Percentiles rank a stretch among this genome's conserved stretches.
phyloP scores from a whole-genome alignment of 805 yeast genomes.

The Candida gorgasii region DNA sequence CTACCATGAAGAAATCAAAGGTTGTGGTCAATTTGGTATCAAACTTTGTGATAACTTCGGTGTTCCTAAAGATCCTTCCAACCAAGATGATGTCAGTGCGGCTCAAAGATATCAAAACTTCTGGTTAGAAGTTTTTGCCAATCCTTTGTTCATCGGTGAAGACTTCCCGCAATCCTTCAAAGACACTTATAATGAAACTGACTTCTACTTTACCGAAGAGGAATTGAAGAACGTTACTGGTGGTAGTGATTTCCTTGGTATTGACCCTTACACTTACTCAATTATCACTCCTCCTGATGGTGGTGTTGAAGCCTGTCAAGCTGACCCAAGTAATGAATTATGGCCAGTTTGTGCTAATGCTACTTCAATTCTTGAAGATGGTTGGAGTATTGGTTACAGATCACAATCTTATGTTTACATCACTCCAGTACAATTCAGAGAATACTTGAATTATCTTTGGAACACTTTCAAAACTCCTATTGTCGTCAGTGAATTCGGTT shows the following conservation, averaged over 20 bases:
- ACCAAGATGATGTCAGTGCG: conserved; percentile 24
- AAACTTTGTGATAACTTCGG: conserved; percentile 29
- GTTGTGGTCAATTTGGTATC: conserved; percentile 25
- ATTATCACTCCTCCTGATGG: conserved; percentile 20
- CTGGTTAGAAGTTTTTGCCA: conserved; percentile 25
- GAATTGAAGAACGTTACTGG: conserved; percentile 24
- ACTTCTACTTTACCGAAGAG: conserved; percentile 22
- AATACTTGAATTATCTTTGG: conserved; percentile 26
- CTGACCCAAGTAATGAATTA: conserved; percentile 18
- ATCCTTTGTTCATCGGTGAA: conserved; percentile 31
- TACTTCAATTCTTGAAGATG: conserved; percentile 14
- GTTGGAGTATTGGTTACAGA: conserved; percentile 24
- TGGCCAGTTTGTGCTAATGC: conserved; percentile 29
- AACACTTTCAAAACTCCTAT: conserved; percentile 25
- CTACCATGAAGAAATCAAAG: conserved; percentile 25
- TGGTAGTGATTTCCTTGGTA: conserved; percentile 32
- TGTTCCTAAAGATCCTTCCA: conserved; percentile 24
- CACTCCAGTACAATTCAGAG: conserved; percentile 25
- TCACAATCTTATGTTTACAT: conserved; percentile 23
- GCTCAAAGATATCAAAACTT: conserved; percentile 26
- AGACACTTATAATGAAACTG: conserved; percentile 20
- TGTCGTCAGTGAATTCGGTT: conserved; percentile 34
- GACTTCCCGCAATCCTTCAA: conserved; percentile 27
- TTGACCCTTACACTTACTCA: conserved; percentile 30
- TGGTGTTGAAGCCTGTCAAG: conserved; percentile 25